Conservation (phyloP, 805 yeast species). For the Wickerhamiella spandovensis region DNA sequence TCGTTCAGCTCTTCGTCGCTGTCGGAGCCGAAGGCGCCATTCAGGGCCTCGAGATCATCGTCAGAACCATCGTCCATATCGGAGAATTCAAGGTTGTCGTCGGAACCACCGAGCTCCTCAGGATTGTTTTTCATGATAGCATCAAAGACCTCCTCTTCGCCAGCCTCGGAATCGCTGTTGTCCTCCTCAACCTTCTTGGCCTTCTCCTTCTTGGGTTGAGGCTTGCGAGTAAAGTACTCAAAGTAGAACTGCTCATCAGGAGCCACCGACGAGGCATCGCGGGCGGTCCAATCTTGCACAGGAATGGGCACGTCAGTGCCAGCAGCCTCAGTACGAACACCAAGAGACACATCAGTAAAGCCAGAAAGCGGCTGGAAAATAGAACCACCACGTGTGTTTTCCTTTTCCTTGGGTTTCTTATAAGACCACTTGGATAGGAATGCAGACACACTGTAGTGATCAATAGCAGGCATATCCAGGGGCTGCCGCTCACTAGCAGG, state of each 20-base stretch:
- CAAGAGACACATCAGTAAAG: constrained; percentile 20
- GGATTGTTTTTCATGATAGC: constrained; percentile 67
- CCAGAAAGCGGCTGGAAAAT: constrained; percentile 98
- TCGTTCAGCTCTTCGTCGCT: constrained; percentile 29
- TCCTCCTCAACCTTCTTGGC: constrained; percentile 22
- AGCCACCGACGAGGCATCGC: constrained; percentile 45
- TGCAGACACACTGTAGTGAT: constrained; percentile 73
- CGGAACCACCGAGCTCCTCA: constrained; percentile 50
- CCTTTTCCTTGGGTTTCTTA: constrained; percentile 74
- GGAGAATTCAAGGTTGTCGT: constrained; percentile 29
- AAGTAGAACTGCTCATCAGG: constrained; percentile 85
- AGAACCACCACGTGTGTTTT: constrained; percentile 66
- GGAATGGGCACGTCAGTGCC: constrained; percentile 55
- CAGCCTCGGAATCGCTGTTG: constrained; percentile 29
- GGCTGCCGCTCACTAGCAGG: constrained; percentile 22
- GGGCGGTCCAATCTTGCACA: constrained; percentile 66
- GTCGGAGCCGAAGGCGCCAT: constrained; percentile 57
- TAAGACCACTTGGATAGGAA: constrained; percentile 93
- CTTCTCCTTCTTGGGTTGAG: constrained; percentile 21
- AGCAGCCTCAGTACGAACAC: constrained; percentile 29
- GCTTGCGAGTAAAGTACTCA: constrained; percentile 55
- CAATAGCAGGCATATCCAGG: constrained; percentile 72
- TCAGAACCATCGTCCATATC: constrained; percentile 32
- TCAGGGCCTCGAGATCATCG: constrained; percentile 51
- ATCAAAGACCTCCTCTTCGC: constrained; percentile 67